Evolutionary conservation across 179 eudicot genomes (phyloP), one percentile per base, ranked within the genome.

Genomic region (Monotropa hypopitys): DNA sequence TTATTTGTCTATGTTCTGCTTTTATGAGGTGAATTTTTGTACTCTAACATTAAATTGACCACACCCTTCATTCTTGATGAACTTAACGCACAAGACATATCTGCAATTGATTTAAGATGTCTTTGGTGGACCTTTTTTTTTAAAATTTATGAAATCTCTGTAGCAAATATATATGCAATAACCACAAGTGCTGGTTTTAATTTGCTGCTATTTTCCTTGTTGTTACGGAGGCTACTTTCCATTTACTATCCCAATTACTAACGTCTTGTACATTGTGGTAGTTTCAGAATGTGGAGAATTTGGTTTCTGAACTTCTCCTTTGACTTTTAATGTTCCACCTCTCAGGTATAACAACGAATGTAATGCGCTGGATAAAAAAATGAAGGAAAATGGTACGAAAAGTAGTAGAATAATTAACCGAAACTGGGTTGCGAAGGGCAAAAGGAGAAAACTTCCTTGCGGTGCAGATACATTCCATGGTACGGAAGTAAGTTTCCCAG

Each of bases 361-460:
- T 50, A 42, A 73, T 49, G 65, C 2, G 38, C 38, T 28, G 75
- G 53, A 15, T 71, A 35, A 43, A 15, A 73, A 74, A 70, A 93
- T 95, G 97, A 93, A 87, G 83, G 93, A 90, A 50, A 85, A 87
- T 54, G 83, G 81, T 80, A 69, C 88, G 75, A 77, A 79, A 78
- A 82, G 84, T 72, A 84, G 84, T 79, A 84, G 85, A 74, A 83
- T 93, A 88, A 89, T 95, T 76, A 86, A 89, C 74, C 78, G 90
- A 81, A 85, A 91, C 80, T 95, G 99, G 99, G 90, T 91, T 57
- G 77, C 92, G 75, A 93, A 95, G 80, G 88, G 97, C 78, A 93
- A 91, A 81, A 88, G 97, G 69, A 82, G 86, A 84, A 95, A 83
- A 83, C 79, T 89, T 82, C 87, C 88, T 20, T 74, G 79, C 75